phyloP scores from a whole-genome alignment of 2,329 filamentous ascomycete species.

The Trichothecium roseum region DNA sequence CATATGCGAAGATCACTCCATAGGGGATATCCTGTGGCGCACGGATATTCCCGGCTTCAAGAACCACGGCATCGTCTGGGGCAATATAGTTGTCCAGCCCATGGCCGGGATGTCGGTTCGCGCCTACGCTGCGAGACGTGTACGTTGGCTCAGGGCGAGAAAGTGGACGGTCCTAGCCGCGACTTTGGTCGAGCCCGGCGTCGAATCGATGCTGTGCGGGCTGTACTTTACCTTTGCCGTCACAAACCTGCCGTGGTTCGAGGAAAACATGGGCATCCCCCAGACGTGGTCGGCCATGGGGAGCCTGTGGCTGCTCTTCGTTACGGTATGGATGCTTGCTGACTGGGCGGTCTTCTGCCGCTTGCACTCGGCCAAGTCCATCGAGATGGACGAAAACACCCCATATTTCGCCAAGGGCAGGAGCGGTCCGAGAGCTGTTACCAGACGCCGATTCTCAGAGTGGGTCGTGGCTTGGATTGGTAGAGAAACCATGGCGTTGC shows the following conservation, averaged over 20 bases:
- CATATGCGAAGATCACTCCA: slow-evolving; percentile 95
- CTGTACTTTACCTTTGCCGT: slow-evolving; percentile 69
- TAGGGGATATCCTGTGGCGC: slow-evolving; percentile 85
- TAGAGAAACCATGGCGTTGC: slow-evolving; percentile 70
- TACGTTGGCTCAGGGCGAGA: slow-evolving; percentile 83
- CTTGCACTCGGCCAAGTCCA: slow-evolving; percentile 62
- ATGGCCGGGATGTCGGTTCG: slow-evolving; percentile 68
- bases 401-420: slow-evolving; percentile 58
- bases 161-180: slow-evolving; percentile 90
- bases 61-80: slow-evolving; percentile 76
- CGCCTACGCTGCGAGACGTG: slow-evolving; percentile 70
- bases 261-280: slow-evolving; percentile 38
- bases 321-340: slow-evolving; percentile 60
- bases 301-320: slow-evolving; percentile 53
- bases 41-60: slow-evolving; percentile 51
- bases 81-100: slow-evolving; percentile 84
- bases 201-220: slow-evolving; percentile 79
- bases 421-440: slow-evolving; percentile 1
- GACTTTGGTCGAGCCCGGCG: slow-evolving; percentile 85
- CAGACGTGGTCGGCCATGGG: slow-evolving; percentile 59
- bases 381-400: slow-evolving; percentile 62
- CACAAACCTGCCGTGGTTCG: slow-evolving; percentile 60
- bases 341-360: slow-evolving; percentile 66
- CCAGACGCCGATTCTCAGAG: slow-evolving; percentile 46
- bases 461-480: slow-evolving; percentile 82